phyloP scores from a whole-genome alignment of 768 basidiomycete species.

The Mycena floridula region DNA sequence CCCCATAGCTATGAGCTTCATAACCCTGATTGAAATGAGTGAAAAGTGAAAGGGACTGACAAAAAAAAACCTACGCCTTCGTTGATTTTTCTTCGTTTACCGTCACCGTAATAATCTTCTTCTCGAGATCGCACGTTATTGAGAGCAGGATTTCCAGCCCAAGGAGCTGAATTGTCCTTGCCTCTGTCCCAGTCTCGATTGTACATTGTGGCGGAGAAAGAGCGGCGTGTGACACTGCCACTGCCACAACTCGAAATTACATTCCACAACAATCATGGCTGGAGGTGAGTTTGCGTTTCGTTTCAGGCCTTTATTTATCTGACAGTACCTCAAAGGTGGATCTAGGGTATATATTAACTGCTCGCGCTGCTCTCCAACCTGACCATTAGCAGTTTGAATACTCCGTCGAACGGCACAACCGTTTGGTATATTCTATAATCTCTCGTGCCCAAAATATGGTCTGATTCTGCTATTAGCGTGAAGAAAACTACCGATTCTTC shows the following conservation, averaged over 20 bases:
- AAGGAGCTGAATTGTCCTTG: conserved; percentile 51
- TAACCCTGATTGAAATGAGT: conserved; percentile 32
- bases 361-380: too few species aligned
- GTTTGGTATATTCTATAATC: conserved; percentile 42
- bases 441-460: too few species aligned
- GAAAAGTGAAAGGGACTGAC: conserved; percentile 5
- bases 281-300: conserved; percentile 1
- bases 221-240: conserved; percentile 7
- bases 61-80: conserved; percentile 49
- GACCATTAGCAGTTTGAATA: conserved; percentile 37
- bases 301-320: conserved; percentile 17
- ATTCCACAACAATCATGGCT: background rate
- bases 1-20: conserved; percentile 30
- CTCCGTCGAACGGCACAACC: conserved; percentile 52
- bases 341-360: too few species aligned
- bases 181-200: conserved; percentile 87
- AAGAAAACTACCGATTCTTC: conserved; percentile 10
- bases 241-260: too few species aligned
- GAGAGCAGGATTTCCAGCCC: conserved; percentile 32
- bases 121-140: conserved; percentile 51
- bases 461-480: conserved; percentile 7
- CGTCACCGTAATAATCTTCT: conserved; percentile 63
- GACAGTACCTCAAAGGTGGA: conserved; percentile 1
- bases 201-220: conserved; percentile 30
- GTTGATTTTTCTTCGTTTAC: conserved; percentile 76